Evolutionary conservation across 2,329 filamentous ascomycete genomes (phyloP).

Genomic region (Eutypella sp.): DNA sequence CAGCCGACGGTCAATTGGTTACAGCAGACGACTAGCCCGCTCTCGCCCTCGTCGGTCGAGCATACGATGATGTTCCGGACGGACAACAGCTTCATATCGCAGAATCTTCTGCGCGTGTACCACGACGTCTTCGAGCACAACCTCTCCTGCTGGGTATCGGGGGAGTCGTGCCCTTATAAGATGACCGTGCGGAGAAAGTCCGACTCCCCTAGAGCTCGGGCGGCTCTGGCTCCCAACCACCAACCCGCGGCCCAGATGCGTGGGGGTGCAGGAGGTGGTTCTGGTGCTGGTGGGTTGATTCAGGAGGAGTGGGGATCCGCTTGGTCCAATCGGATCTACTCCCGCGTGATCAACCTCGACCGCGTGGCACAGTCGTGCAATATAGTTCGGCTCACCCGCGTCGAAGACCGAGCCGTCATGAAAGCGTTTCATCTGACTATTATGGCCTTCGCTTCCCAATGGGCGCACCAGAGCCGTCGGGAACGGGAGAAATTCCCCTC

Average conservation of each 20-base stretch:
- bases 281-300: no score
- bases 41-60: constrained; percentile 11
- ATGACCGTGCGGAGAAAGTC: constrained; percentile 11
- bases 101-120: constrained; percentile 43
- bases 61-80: constrained; percentile 20
- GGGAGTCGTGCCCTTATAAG: constrained; percentile 47
- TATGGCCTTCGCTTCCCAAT: constrained; percentile 49
- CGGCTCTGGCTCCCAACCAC: constrained; percentile 8
- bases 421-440: constrained; percentile 44
- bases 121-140: constrained; percentile 50
- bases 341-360: constrained; percentile 44
- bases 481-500: constrained; percentile 13
- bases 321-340: constrained; percentile 46
- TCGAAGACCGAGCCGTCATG: constrained; percentile 38
- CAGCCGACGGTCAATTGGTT: neutral
- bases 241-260: constrained; percentile 12
- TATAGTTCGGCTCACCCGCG: constrained; percentile 33
- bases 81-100: constrained; percentile 34
- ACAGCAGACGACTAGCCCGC: neutral
- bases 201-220: neutral
- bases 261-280: no score
- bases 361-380: constrained; percentile 34
- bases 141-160: constrained; percentile 49
- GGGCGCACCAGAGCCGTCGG: constrained; percentile 35
- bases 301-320: constrained; percentile 31